These are phyloP conservation scores for Claviceps quebecensis DNA, from an alignment of 2,329 filamentous ascomycete species.

Conservation along the genomic window DNA sequence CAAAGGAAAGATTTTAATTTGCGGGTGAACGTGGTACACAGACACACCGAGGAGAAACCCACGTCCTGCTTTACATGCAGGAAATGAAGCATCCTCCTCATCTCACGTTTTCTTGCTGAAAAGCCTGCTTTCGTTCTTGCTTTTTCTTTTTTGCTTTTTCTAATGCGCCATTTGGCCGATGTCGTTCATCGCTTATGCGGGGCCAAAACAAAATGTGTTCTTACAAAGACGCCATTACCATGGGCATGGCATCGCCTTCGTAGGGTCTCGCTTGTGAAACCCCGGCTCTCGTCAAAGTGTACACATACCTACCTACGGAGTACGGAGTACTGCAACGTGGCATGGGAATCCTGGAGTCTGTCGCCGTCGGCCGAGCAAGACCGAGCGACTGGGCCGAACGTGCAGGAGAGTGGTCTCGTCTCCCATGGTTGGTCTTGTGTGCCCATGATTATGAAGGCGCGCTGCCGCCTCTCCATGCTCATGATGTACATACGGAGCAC, in stretches of 20 bases:
- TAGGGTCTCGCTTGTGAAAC: background rate
- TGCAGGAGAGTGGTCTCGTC: too few species aligned
- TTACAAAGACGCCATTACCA: background rate
- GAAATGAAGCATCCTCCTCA: background rate
- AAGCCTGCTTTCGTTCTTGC: background rate
- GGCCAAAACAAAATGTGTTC: background rate
- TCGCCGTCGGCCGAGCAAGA: too few species aligned
- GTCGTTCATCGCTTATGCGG: background rate
- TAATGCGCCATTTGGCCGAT: background rate
- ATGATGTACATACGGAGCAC: too few species aligned
- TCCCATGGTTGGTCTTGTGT: too few species aligned
- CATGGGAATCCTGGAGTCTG: too few species aligned
- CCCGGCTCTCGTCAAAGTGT: too few species aligned
- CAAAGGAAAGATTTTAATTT: too few species aligned
- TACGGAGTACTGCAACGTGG: too few species aligned
- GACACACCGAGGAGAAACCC: constrained; percentile 2
- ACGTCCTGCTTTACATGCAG: constrained; percentile 2
- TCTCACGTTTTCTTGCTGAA: background rate
- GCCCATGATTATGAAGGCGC: too few species aligned
- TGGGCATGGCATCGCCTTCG: background rate
- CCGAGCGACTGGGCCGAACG: too few species aligned
- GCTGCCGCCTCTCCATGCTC: too few species aligned
- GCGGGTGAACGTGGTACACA: background rate
- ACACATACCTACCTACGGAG: too few species aligned
- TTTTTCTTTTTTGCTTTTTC: background rate